Base-by-base conservation (phyloP, 129 eudicot species). In the Rutidosis leptorrhynchoides region DNA sequence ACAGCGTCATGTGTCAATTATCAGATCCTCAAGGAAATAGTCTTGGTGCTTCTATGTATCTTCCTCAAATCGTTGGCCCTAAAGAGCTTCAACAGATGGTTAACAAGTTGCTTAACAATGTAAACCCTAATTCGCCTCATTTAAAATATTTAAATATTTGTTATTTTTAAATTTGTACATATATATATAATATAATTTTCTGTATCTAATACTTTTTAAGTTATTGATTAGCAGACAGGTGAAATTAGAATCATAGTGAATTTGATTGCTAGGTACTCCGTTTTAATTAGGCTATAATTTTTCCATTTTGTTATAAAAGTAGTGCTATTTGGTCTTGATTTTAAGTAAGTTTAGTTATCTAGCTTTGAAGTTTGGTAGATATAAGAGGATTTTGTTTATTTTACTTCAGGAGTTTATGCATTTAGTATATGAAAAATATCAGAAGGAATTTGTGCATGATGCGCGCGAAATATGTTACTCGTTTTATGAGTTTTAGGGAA, bases 1-100 rank as follows among this genome's bases (percentile, higher is more conserved):
- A 89, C 73, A 85, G 67, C 57, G 96, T 93, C 17, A 86, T 93
- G 87, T 93, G 99, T 64, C 87, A 89, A 40, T 73, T 93, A 70
- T 25, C 88, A 7, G 96, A 89, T 76, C 86, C 99, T 35, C 96
- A 93, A 82, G 96, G 99, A 27, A 78, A 80, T 15, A 72, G 84
- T 5, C 85, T 93, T 14, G 99, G 86, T 26, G 68, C 87, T 4
- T 77, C 99, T 25, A 80, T 93, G 83, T 93, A 84, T 71, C 96
- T 93, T 42, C 99, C 99, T 24, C 95, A 93, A 70, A 76, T 43
- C 79, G 96, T 88, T 30, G 90, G 95, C 15, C 90, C 99, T 37
- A 89, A 89, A 76, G 99, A 93, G 81, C 96, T 93, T 58, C 96
- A 82, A 64, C 95, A 85, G 58, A 83, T 88, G 74, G 98, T 93